Evolutionary conservation across 2,329 filamentous ascomycete genomes (phyloP), one percentile per base, ranked within the genome.

Genomic region (Trichoderma sp.): DNA sequence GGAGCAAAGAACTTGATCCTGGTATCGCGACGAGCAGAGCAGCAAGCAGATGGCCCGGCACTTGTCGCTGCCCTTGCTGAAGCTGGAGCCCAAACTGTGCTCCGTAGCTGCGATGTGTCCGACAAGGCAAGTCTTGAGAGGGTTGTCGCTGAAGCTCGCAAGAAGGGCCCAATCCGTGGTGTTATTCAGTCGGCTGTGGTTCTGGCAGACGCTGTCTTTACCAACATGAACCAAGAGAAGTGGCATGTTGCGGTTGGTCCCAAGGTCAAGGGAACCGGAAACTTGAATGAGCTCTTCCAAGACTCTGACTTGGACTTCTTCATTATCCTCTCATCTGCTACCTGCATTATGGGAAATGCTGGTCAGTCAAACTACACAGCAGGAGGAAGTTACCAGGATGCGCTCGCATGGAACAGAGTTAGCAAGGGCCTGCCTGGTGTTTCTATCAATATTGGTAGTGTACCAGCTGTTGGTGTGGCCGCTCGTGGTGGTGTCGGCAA

Each of bases 1-100:
- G 68, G 68, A 16, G 68, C 68, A 1, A 43, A 29, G 29, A 66
- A 67, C 21, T 8, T 70, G 4, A 58, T 70, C 10, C 53, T 69
- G 24, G 13, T 69, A 5, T 53, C 47, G 27, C 60, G 68, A 24
- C 14, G 33, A 27, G 58, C 40, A n/a, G 67, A 49, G 19, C n/a
- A 47, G 21, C 29, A 57, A 29, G 53, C 7, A 27, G 27, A 33
- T n/a, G 49, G 49, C 11, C 62, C n/a, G 10, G 49, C 10, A 21
- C 13, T 21, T 61, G 33, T 27, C n/a, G 58, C n/a, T 8, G 58
- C 24, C 7, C 37, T 61, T 29, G n/a, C 14, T 16, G 35, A 43
- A 21, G 7, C 27, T 31, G 35, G 58, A 29, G 35, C 35, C 5
- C 31, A 61, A 47, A 8, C 40, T 11, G 16, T 52, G 5, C 6